Evolutionary conservation across 2,329 filamentous ascomycete species (phyloP), one percentile per base, ranked within the genome.

Genomic region (Fusarium succisae): DNA sequence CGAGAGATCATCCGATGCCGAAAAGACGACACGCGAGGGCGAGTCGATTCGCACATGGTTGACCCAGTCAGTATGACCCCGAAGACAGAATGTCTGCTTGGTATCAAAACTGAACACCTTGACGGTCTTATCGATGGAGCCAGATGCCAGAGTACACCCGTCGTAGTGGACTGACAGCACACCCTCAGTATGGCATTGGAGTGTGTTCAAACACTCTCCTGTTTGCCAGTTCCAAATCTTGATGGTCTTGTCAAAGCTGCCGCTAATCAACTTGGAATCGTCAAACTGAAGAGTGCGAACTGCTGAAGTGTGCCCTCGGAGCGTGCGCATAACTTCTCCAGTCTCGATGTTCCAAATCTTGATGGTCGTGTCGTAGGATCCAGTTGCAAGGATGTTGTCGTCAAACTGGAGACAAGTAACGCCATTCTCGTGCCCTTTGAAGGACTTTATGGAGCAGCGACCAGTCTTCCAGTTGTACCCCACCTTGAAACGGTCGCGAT

Each of bases 391-490:
- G 68, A 97, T 93, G 76, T 94, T 94, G 75, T 98, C 95, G 76
- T 97, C 94, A 70, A 99, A 86, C 67, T 86, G 84, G 14, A 86
- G 79, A 54, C 84, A 86, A 6, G 84, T 86, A 44, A 86, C 80
- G 44, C 96, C 96, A 80, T 98, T 98, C 17, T 90, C 92, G 82
- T 98, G 87, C 4, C 95, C 96, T 76, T 92, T 92, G 82, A 99
- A 94, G 18, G 93, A 90, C 80, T 92, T 95, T 75, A 94, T 92
- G 12, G 92, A 92, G 83, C 93, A 98, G 43, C 96, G 91, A 8
- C 96, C 96, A 73, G 97, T 95, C 81, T 98, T 97, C 96, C 96
- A 99, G 81, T 98, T 98, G 69, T 92, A 96, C 58, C 96, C 96
- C 54, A 99, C 95, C 81, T 96, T 96, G 87, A 96, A 98, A 22